Evolutionary conservation across 768 basidiomycete species (phyloP), one percentile per base, ranked within the genome.

Genomic region (Calocybe cyanea): DNA sequence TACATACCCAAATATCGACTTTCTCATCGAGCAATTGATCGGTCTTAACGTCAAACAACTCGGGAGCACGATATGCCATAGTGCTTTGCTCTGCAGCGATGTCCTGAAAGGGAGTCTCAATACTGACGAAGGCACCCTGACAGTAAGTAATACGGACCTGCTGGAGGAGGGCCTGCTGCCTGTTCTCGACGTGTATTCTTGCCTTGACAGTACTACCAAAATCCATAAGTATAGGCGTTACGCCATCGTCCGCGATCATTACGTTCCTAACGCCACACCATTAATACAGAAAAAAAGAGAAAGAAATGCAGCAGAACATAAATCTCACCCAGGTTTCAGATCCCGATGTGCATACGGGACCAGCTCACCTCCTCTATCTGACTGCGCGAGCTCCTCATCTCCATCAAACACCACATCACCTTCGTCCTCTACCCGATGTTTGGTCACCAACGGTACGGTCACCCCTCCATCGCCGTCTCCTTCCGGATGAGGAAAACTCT

Each of bases 21-120:
- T 92, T 94, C 68, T 97, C 95, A 55, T 96, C 91, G 7, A 98
- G 67, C 0, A 72, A 80, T 32, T 77, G 70, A 18, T 90, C 91
- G 4, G 93, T 97, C 63, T 95, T 95, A 45, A 96, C 94, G 56
- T 99, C 96, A 61, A 97, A 99, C 17, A 99, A 72, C 60, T 99
- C 96, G 0, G 96, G 96, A 1, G 96, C 94, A 15, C 96, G 84
- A 57, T 95, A 99, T 0, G 96, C 90, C 96, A 99, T 98, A 10
- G 93, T 92, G 54, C 92, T 95, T 64, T 95, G 94, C 64, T 99
- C 96, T 14, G 92, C 92, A 2, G 96, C 96, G 52, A 95, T 82
- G 62, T 99, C 96, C 80, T 89, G 15, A 48, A 20, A 23, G 36
- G n/a, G 8, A 19, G 34, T 43, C 19, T 38, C 42, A 49, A 41